A percentile compares a stretch with the other conserved stretches of the same genome.
These are phyloP conservation scores for Orbilia brochopaga DNA, from an alignment of 2,329 filamentous ascomycete genomes.

Conservation along the genomic window DNA sequence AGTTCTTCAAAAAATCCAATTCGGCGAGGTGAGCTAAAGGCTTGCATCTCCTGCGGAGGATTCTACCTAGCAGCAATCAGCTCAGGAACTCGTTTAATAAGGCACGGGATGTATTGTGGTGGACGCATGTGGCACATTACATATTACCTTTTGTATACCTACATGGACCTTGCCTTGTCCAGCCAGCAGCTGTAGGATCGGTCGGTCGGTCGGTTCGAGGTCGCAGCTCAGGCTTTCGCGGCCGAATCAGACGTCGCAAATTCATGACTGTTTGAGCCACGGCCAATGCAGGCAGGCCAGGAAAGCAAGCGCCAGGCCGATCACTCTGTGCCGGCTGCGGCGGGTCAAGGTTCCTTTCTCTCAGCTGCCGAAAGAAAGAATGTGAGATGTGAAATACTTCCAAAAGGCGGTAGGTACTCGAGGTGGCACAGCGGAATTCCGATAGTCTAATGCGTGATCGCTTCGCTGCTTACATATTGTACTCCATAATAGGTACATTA, in stretches of 20 bases:
- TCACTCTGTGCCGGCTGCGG: conserved; percentile 25
- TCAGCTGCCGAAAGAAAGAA: conserved; percentile 37
- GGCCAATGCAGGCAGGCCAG: conserved; percentile 36
- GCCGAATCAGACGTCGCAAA: conserved; percentile 45
- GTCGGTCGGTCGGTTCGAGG: neutral
- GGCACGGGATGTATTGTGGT: neutral
- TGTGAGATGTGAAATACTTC: neutral
- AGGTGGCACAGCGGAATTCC: neutral
- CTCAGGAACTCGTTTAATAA: neutral
- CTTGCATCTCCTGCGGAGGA: too few relatives aligned
- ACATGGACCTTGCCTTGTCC: too few relatives aligned
- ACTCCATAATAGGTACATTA: conserved; percentile 2
- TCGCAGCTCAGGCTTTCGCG: too few relatives aligned
- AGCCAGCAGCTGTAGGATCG: conserved; percentile 2
- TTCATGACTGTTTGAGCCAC: conserved; percentile 12
- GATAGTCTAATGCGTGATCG: conserved; percentile 1
- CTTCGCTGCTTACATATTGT: conserved; percentile 1
- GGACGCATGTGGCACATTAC: neutral
- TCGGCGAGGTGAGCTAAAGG: too few relatives aligned
- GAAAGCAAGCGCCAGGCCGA: conserved; percentile 27
- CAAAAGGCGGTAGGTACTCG: neutral
- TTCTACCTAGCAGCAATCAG: too few relatives aligned
- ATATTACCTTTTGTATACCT: too few relatives aligned
- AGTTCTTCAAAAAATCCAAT: conserved; percentile 16
- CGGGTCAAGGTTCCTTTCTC: conserved; percentile 32